Percentiles rank a stretch among this genome's conserved stretches.
phyloP scores from a whole-genome alignment of 805 yeast species.

The Zygoascus biomembranicola region DNA sequence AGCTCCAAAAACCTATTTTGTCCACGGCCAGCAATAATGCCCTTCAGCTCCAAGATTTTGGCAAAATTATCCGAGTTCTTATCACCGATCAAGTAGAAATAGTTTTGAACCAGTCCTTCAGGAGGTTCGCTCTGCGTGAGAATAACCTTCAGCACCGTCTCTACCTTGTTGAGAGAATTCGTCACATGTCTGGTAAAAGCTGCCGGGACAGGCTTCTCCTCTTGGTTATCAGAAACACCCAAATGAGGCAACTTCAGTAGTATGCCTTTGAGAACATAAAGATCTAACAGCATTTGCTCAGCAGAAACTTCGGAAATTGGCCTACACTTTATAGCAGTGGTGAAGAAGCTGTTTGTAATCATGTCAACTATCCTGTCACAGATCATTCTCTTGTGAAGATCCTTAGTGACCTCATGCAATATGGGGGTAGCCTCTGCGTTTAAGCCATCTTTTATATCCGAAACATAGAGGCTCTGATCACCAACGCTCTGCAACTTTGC shows the following conservation, averaged over 20 bases:
- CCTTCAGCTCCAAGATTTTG: constrained; percentile 59
- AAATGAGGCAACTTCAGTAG: constrained; percentile 30
- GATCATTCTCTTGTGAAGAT: constrained; percentile 60
- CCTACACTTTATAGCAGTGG: constrained; percentile 49
- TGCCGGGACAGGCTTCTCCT: constrained; percentile 15
- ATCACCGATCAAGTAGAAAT: constrained; percentile 62
- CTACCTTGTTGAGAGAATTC: constrained; percentile 38
- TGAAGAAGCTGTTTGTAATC: constrained; percentile 46
- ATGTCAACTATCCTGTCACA: constrained; percentile 70
- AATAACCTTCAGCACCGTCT: constrained; percentile 59
- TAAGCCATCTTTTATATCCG: constrained; percentile 42
- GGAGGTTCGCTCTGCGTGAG: constrained; percentile 61
- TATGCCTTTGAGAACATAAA: constrained; percentile 52
- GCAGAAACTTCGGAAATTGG: constrained; percentile 65
- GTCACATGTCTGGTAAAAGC: constrained; percentile 37
- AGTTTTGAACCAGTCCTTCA: constrained; percentile 52
- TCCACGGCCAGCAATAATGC: constrained; percentile 34
- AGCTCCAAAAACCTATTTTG: constrained; percentile 33
- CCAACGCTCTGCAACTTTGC: constrained; percentile 49
- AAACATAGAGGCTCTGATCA: constrained; percentile 64
- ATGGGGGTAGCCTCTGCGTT: constrained; percentile 38
- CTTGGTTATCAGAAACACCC: constrained; percentile 4
- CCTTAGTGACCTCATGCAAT: constrained; percentile 44
- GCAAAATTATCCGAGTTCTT: constrained; percentile 50
- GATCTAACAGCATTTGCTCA: constrained; percentile 74